Conservation (phyloP, 1,284 basidiomycete species). For the Xanthoconium separans region DNA sequence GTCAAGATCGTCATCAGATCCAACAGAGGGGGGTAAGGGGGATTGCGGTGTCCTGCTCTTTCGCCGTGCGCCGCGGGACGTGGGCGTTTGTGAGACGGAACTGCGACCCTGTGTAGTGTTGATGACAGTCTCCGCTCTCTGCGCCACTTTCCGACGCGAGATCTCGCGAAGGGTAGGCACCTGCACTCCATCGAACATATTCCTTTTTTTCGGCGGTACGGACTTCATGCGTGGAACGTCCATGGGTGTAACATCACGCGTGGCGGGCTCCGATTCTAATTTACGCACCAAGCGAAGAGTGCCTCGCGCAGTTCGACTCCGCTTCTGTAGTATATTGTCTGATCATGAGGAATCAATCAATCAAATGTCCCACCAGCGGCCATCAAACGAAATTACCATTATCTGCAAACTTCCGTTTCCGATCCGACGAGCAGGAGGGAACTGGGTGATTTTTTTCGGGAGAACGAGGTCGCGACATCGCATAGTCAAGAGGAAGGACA, state of each 20-base stretch:
- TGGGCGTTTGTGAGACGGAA: not conserved
- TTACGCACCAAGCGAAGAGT: slow-evolving; percentile 15
- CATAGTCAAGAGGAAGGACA: not conserved
- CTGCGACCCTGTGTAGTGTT: not conserved
- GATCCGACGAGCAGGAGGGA: not conserved
- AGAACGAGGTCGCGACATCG: not conserved
- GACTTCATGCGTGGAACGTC: slow-evolving; percentile 18
- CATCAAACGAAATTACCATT: slow-evolving; percentile 11
- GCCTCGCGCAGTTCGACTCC: slow-evolving; percentile 12
- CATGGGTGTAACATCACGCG: slow-evolving; percentile 21
- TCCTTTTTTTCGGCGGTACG: slow-evolving; percentile 17
- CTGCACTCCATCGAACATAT: slow-evolving; percentile 29
- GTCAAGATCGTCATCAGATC: slow-evolving; percentile 30
- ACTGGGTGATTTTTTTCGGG: not conserved
- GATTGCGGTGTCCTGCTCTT: not conserved
- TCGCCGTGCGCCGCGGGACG: not conserved
- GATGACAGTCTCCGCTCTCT: not conserved
- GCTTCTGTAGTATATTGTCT: slow-evolving; percentile 20
- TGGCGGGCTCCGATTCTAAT: slow-evolving; percentile 28
- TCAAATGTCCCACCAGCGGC: not conserved
- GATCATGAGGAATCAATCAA: slow-evolving; percentile 15
- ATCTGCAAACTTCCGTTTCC: slow-evolving; percentile 14
- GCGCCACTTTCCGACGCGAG: slow-evolving; percentile 3
- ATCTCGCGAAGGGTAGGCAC: slow-evolving; percentile 23
- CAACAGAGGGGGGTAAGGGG: not conserved